phyloP scores from a whole-genome alignment of 768 basidiomycete species.

The Naganishia antarctica region DNA sequence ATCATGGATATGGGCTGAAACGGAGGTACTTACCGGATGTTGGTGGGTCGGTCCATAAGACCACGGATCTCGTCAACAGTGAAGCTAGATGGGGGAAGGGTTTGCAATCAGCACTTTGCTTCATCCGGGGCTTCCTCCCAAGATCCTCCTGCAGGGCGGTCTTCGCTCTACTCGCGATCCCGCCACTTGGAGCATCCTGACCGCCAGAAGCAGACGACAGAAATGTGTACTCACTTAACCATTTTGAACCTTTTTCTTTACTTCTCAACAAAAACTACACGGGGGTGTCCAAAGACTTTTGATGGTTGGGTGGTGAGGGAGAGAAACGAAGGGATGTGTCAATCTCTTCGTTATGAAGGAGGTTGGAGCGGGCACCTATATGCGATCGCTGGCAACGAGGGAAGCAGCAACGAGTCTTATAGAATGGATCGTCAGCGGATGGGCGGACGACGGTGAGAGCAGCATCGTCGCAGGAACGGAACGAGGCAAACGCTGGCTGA shows the following conservation, averaged over 20 bases:
- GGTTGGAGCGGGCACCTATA: background rate
- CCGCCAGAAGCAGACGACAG: too few relatives aligned
- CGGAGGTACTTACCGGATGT: constrained; percentile 22
- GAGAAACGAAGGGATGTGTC: constrained; percentile 15
- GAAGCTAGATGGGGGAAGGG: constrained; percentile 35
- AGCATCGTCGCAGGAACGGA: background rate
- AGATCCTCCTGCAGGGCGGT: too few relatives aligned
- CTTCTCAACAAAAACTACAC: constrained; percentile 11
- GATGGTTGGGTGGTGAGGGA: constrained; percentile 14
- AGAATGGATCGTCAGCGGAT: constrained; percentile 4
- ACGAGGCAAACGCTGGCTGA: background rate
- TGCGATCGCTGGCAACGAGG: background rate
- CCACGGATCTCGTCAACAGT: constrained; percentile 50
- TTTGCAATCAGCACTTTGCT: too few relatives aligned
- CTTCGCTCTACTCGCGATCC: too few relatives aligned
- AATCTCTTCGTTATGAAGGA: constrained; percentile 20
- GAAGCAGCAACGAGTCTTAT: background rate
- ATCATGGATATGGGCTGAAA: background rate
- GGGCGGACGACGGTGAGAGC: background rate
- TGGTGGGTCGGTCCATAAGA: constrained; percentile 42
- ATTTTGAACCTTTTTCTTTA: constrained; percentile 25
- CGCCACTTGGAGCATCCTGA: too few relatives aligned
- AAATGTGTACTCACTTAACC: constrained; percentile 21
- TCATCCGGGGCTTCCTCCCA: too few relatives aligned
- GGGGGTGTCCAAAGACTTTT: constrained; percentile 18